phyloP scores from a whole-genome alignment of 768 basidiomycete species.

The Rhizopogon roseolus region DNA sequence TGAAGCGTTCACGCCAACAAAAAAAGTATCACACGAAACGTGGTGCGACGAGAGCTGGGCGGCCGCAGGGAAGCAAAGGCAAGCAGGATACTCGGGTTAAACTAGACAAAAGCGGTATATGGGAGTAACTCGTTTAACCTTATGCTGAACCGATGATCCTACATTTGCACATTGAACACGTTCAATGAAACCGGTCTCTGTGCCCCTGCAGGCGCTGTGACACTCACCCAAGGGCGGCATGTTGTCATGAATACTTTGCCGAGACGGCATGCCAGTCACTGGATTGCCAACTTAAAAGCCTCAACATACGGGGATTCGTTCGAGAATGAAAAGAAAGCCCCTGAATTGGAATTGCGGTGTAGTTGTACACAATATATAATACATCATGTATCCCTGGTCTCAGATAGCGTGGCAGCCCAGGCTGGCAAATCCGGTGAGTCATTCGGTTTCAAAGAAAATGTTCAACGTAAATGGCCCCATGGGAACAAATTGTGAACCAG shows the following conservation, averaged over 20 bases:
- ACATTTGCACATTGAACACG: too few relatives aligned
- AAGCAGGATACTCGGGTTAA: conserved; percentile 72
- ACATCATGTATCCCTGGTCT: too few relatives aligned
- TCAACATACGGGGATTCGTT: background rate
- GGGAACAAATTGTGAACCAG: too few relatives aligned
- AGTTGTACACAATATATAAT: too few relatives aligned
- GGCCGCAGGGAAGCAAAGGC: conserved; percentile 79
- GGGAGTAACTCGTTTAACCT: conserved; percentile 37
- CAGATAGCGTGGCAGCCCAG: too few relatives aligned
- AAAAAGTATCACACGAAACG: conserved; percentile 79
- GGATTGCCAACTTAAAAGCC: background rate
- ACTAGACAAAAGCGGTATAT: conserved; percentile 53
- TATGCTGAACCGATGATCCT: too few relatives aligned
- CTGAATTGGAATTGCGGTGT: too few relatives aligned
- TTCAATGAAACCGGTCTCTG: too few relatives aligned
- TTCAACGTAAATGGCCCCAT: too few relatives aligned
- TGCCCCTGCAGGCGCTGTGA: background rate
- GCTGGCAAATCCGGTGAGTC: too few relatives aligned
- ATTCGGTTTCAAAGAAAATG: too few relatives aligned
- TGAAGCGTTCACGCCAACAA: conserved; percentile 59
- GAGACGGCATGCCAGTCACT: background rate
- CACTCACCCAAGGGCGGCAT: background rate
- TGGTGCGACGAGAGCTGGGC: conserved; percentile 53
- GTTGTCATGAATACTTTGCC: background rate
- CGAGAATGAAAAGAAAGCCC: too few relatives aligned